A percentile compares a stretch with the other conserved stretches of the same genome.
Evolutionary conservation across 352 stramenopile species (phyloP).

Genomic region (Phytopythium kandeliae): DNA sequence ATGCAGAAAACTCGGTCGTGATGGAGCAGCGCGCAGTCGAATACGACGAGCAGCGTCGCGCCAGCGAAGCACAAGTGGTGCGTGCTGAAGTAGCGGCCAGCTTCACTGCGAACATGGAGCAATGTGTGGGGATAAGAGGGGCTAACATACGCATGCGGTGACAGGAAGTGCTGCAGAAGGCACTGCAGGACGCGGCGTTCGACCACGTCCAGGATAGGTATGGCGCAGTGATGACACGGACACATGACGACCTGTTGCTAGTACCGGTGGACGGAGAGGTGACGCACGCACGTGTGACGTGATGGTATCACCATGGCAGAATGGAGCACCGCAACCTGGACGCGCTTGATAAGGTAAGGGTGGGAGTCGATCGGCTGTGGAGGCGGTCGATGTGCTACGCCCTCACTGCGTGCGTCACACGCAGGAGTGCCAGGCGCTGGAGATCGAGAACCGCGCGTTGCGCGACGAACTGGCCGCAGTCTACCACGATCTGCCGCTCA

Average conservation of each 20-base stretch:
- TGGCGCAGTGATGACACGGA: not conserved
- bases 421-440: constrained; percentile 29
- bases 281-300: too few relatives aligned
- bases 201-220: constrained; percentile 15
- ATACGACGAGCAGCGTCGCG: constrained; percentile 20
- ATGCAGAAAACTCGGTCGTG: constrained; percentile 32
- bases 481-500: constrained; percentile 33
- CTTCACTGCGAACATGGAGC: not conserved
- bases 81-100: too few relatives aligned
- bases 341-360: constrained; percentile 19
- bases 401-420: not conserved
- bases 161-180: constrained; percentile 10
- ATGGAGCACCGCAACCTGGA: constrained; percentile 27
- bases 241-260: not conserved
- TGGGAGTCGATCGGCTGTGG: too few relatives aligned
- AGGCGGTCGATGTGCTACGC: too few relatives aligned
- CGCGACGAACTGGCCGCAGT: constrained; percentile 17
- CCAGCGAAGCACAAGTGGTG: constrained; percentile 30
- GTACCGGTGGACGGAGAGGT: too few relatives aligned
- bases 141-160: not conserved
- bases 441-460: constrained; percentile 22
- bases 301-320: constrained; percentile 6
- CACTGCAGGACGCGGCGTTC: constrained; percentile 20
- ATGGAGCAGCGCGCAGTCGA: constrained; percentile 39
- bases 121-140: not conserved